phyloP scores from a whole-genome alignment of 306 rosid genomes.

The Malus domestica region ASM211411v1 NC_041805.1:4384001-4384500 shows the following conservation, averaged over 20 bases:
- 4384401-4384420: no score
- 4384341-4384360: slow-evolving; percentile 57
- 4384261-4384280: slow-evolving; percentile 55
- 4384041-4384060: not conserved
- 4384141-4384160: slow-evolving; percentile 71
- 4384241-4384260: slow-evolving; percentile 50
- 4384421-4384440: no score
- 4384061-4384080: not conserved
- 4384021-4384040: not conserved
- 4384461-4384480: no score
- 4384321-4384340: slow-evolving; percentile 75
- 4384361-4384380: no score
- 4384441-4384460: no score
- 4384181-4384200: slow-evolving; percentile 47
- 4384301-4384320: slow-evolving; percentile 68
- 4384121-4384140: slow-evolving; percentile 86
- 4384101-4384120: slow-evolving; percentile 54
- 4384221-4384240: slow-evolving; percentile 23
- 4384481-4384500: no score
- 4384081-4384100: not conserved
- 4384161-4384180: slow-evolving; percentile 42
- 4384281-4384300: slow-evolving; percentile 54
- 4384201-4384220: slow-evolving; percentile 28
- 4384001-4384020: not conserved
- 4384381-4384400: no score